phyloP scores from a whole-genome alignment of 352 stramenopile genomes.

The Globisporangium parvum region DNA sequence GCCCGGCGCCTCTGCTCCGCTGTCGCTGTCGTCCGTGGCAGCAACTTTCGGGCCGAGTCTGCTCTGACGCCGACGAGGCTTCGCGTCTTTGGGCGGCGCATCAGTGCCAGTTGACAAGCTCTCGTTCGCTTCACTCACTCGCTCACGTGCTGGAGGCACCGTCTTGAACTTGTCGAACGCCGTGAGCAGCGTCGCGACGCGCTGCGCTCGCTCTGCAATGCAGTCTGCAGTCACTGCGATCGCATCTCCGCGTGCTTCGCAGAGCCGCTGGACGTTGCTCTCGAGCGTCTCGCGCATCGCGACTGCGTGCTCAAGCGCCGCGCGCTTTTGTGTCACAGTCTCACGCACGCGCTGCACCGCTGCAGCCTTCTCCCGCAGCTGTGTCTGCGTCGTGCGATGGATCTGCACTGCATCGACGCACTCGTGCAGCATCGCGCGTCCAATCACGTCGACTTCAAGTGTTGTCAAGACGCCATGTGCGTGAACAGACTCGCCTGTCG shows the following conservation, averaged over 20 bases:
- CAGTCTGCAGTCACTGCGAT: conserved; percentile 4
- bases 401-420: conserved; percentile 11
- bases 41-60: background rate
- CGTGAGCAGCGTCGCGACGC: conserved; percentile 27
- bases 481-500: conserved; percentile 16
- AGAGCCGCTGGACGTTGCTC: background rate
- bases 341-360: background rate
- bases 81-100: conserved; percentile 2
- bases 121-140: no score
- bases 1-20: background rate
- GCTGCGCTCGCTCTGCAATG: conserved; percentile 12
- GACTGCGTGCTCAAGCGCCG: conserved; percentile 9
- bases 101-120: no score
- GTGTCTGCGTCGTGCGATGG: conserved; percentile 5
- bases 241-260: background rate
- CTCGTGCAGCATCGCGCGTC: conserved; percentile 23
- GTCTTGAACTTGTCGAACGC: conserved; percentile 41
- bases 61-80: conserved; percentile 7
- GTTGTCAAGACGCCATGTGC: conserved; percentile 11
- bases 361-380: conserved; percentile 7
- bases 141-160: background rate
- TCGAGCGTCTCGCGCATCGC: conserved; percentile 6
- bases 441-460: conserved; percentile 44
- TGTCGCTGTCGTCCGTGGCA: background rate
- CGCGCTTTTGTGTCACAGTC: conserved; percentile 15